phyloP scores from a whole-genome alignment of 192 early-diverging fungal genomes.

The Fimicolochytrium jonesii region DNA sequence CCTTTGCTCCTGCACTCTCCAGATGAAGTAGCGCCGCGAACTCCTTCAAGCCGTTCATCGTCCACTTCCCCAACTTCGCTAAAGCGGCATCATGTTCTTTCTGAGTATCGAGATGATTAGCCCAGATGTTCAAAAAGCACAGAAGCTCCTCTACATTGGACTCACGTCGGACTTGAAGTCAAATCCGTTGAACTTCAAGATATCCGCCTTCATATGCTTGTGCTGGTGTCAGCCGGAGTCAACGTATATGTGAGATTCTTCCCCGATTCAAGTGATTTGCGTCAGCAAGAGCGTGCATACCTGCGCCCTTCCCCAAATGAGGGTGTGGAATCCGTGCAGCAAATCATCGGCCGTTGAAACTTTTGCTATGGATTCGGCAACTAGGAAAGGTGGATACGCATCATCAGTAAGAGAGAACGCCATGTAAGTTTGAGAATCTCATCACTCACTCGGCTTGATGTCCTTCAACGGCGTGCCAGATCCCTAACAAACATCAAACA shows the following conservation, averaged over 20 bases:
- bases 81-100: conserved; percentile 22
- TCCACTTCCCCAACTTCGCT: conserved; percentile 10
- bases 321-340: conserved; percentile 3
- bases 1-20: conserved; percentile 18
- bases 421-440: not conserved
- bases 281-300: not conserved
- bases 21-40: conserved; percentile 9
- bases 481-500: conserved; percentile 11
- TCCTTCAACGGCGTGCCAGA: conserved; percentile 24
- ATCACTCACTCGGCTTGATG: conserved; percentile 13
- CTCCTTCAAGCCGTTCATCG: conserved; percentile 12
- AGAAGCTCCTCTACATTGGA: no score
- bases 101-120: not conserved
- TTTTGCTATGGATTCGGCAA: conserved; percentile 2
- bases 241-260: not conserved
- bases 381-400: not conserved
- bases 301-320: conserved; percentile 14
- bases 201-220: conserved; percentile 11
- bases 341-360: conserved; percentile 1
- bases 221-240: not conserved
- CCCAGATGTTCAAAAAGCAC: no score
- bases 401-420: not conserved
- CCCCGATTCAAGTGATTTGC: not conserved
- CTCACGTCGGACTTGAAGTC: conserved; percentile 22
- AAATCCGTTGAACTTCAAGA: conserved; percentile 26